phyloP scores from a whole-genome alignment of 139 green algal genomes.

The Chlorella ohadii region DNA sequence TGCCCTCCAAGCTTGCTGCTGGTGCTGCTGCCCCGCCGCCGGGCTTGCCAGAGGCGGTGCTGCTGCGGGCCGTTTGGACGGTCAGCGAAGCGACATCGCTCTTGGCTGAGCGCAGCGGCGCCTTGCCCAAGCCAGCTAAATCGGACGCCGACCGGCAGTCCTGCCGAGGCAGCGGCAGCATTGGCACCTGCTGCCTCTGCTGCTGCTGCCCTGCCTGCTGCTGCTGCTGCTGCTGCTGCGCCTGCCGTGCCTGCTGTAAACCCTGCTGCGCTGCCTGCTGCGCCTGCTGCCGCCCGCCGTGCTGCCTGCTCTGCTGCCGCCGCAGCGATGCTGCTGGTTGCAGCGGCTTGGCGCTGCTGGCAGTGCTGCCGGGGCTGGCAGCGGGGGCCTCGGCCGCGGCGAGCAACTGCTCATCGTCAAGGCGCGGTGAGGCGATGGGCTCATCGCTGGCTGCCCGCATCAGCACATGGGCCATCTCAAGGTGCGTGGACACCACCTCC shows the following conservation, averaged over 20 bases:
- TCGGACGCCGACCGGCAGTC: not conserved
- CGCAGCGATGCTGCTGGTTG: not conserved
- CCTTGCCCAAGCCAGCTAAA: not conserved
- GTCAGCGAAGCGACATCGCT: not conserved
- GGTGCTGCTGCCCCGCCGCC: not conserved
- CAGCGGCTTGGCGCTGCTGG: not conserved
- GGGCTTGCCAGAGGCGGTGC: not conserved
- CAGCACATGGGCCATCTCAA: not conserved
- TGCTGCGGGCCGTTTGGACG: not conserved
- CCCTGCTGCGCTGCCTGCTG: not conserved
- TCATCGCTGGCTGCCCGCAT: too few relatives aligned
- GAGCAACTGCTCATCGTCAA: too few relatives aligned
- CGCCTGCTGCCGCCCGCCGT: not conserved
- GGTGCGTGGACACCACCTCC: not conserved
- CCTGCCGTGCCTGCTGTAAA: not conserved
- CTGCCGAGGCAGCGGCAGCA: not conserved
- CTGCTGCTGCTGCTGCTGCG: not conserved
- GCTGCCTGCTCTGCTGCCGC: not conserved
- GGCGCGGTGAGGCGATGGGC: too few relatives aligned
- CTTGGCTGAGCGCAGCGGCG: slow-evolving; percentile 14
- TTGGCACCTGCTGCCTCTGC: not conserved
- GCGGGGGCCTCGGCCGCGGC: not conserved
- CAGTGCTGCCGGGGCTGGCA: not conserved
- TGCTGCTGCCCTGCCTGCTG: not conserved
- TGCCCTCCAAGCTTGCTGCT: not conserved